phyloP scores from a whole-genome alignment of 2,329 filamentous ascomycete genomes.

The Aaosphaeria pasadenensis region DNA sequence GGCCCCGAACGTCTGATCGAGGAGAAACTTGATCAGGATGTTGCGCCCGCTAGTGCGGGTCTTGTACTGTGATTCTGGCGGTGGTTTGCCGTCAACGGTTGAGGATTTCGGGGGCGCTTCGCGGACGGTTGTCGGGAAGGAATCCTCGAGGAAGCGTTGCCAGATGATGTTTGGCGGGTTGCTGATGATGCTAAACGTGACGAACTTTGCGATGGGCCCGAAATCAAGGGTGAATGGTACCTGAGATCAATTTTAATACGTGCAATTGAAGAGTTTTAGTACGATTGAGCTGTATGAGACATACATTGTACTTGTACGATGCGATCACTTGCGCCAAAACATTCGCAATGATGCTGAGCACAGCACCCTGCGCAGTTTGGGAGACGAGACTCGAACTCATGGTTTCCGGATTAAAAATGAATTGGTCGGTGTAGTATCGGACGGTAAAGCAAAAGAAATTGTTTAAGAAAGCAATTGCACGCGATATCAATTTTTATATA shows the following conservation, averaged over 20 bases:
- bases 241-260: conserved; percentile 36
- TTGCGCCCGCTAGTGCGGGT: conserved; percentile 56
- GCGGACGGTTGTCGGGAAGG: conserved; percentile 62
- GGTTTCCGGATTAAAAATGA: not conserved
- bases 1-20: conserved; percentile 69
- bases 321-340: conserved; percentile 69
- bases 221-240: conserved; percentile 61
- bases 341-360: conserved; percentile 67
- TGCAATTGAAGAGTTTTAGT: not conserved
- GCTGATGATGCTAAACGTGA: conserved; percentile 68
- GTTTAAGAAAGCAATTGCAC: too few relatives aligned
- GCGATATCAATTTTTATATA: too few relatives aligned
- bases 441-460: not conserved
- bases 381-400: conserved; percentile 32
- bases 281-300: conserved; percentile 7
- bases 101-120: conserved; percentile 22
- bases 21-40: conserved; percentile 62
- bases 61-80: conserved; percentile 16
- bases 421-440: not conserved
- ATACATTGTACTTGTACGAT: conserved; percentile 59
- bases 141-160: conserved; percentile 74
- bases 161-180: conserved; percentile 83
- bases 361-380: conserved; percentile 57
- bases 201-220: conserved; percentile 71
- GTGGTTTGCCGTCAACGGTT: conserved; percentile 26